Evolutionary conservation across 2,329 filamentous ascomycete species (phyloP), one percentile per base, ranked within the genome.

Genomic region (Botrytis pseudocinerea): DNA sequence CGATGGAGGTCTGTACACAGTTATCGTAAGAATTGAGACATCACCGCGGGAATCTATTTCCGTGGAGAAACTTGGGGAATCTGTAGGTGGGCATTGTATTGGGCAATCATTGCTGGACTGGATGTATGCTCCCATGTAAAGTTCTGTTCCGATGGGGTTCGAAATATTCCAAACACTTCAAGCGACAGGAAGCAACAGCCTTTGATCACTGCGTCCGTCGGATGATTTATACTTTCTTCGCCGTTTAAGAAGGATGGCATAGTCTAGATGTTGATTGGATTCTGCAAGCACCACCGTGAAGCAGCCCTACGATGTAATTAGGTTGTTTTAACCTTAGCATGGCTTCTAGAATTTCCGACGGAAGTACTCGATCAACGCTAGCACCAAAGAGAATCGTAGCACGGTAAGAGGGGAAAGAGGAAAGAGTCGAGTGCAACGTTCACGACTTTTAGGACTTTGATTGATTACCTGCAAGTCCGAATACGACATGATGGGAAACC

Each of bases 401-500:
- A 25, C n/a, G 12, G 48, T 5, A 54, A 38, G 38, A 38, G 38
- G 7, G 38, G 7, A 38, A 7, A 38, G 38, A 38, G 38, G 7
- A 8, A 20, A 32, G n/a, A 57, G 51, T 28, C 51, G 51, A 32
- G 51, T 57, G 32, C n/a, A 28, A n/a, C 14, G 48, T 51, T 51
- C 25, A 10, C 6, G 25, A n/a, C 14, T n/a, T 25, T 6, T n/a
- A 12, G 6, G 2, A 16, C 12, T 51, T n/a, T 12, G 7, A 38
- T 38, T 9, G 1, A 38, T 35, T 32, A 7, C n/a, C 12, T 48
- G 4, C 32, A 22, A 54, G 46, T 22, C 46, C 46, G 46, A 54
- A 66, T 66, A 66, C 64, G 64, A 66, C 18, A 66, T 16, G 46
- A 40, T 40, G 8, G 9, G 25, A 66, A 18, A 63, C 18, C 38